Percentiles rank a stretch among this genome's conserved stretches.
Evolutionary conservation across 202 grass and related monocot species (phyloP).

Genomic region (Elaeis oleifera): DNA sequence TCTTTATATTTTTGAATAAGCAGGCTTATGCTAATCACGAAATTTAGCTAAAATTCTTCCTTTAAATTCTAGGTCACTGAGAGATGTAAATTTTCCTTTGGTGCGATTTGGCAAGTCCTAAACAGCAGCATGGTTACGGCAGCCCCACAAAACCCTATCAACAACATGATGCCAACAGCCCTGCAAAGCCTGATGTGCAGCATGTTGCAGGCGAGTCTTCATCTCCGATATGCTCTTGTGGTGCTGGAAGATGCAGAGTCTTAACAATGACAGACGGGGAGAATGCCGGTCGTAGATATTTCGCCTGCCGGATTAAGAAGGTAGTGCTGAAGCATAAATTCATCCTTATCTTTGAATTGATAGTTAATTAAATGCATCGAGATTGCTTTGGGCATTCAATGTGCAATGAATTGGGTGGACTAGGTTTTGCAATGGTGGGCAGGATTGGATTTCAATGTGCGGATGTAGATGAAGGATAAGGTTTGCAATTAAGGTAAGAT

Average conservation of each 20-base stretch:
- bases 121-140: slow-evolving; percentile 11
- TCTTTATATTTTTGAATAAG: too few species aligned
- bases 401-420: too few species aligned
- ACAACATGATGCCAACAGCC: slow-evolving; percentile 5
- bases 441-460: too few species aligned
- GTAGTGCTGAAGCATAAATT: slow-evolving; percentile 26
- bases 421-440: too few species aligned
- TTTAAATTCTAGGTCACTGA: background rate
- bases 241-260: slow-evolving; percentile 34
- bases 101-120: slow-evolving; percentile 6
- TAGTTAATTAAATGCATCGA: too few species aligned
- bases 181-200: slow-evolving; percentile 17
- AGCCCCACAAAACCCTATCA: slow-evolving; percentile 29
- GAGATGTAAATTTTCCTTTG: slow-evolving; percentile 1
- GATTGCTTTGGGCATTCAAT: too few species aligned
- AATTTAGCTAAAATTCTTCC: too few species aligned
- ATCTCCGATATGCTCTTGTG: slow-evolving; percentile 34
- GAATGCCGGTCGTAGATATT: slow-evolving; percentile 22
- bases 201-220: slow-evolving; percentile 10
- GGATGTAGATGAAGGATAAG: too few species aligned
- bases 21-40: too few species aligned
- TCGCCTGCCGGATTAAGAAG: slow-evolving; percentile 47
- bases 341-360: background rate
- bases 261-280: slow-evolving; percentile 7
- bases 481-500: too few species aligned